phyloP scores from a whole-genome alignment of 257 asterid species.

The Schizonepeta tenuifolia region DNA sequence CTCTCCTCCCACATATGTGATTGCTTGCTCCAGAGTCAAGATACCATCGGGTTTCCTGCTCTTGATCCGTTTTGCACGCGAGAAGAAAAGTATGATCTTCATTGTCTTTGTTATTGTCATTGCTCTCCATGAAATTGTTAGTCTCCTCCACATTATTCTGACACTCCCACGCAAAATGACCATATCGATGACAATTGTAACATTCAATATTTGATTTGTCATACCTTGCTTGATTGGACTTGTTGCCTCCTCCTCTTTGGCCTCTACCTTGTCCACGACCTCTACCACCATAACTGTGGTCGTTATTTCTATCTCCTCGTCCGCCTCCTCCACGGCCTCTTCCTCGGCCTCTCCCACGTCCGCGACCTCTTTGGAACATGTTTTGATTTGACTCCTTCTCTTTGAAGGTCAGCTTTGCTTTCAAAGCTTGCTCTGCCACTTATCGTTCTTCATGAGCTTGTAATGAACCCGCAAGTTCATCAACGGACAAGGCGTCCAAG shows the following conservation, averaged over 20 bases:
- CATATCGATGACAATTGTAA: slow-evolving; percentile 15
- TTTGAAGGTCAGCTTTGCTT: background rate
- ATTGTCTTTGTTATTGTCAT: background rate
- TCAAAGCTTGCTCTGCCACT: background rate
- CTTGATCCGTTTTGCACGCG: too few species aligned
- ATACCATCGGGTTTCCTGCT: too few species aligned
- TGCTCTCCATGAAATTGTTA: background rate
- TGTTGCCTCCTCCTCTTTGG: background rate
- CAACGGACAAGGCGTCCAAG: too few species aligned
- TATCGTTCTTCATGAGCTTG: slow-evolving; percentile 29
- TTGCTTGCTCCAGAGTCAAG: too few species aligned
- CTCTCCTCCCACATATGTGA: too few species aligned
- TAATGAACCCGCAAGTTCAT: background rate
- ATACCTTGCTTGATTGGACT: background rate
- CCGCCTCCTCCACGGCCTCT: background rate
- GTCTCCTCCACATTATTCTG: slow-evolving; percentile 2
- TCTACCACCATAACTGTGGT: background rate
- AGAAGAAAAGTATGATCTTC: background rate
- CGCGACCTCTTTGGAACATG: too few species aligned
- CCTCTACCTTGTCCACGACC: slow-evolving; percentile 2
- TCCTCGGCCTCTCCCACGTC: too few species aligned
- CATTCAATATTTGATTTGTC: slow-evolving; percentile 15
- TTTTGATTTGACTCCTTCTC: too few species aligned
- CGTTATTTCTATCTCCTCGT: background rate
- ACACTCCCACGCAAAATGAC: slow-evolving; percentile 18